These are phyloP conservation scores for Coelastrella sp. DNA, from an alignment of 139 green algal genomes.

Conservation along the genomic window DNA sequence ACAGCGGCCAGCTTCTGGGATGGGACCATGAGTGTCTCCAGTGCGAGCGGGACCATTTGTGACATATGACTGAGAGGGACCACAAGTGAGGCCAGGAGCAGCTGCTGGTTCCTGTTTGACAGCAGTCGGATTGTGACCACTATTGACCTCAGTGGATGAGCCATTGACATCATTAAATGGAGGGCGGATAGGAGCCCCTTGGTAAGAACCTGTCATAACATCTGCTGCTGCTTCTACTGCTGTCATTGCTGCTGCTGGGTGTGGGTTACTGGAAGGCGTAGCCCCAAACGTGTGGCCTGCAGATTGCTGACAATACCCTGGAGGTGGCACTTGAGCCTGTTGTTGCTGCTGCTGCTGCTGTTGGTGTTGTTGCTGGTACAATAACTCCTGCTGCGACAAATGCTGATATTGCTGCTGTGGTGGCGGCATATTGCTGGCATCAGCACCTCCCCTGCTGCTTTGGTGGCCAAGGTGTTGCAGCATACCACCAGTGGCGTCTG, in stretches of 20 bases:
- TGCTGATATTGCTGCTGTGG: background rate
- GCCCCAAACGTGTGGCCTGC: background rate
- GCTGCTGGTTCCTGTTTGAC: background rate
- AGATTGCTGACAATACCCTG: background rate
- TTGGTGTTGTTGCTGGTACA: background rate
- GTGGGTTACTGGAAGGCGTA: background rate
- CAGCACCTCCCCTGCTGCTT: background rate
- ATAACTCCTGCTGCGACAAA: background rate
- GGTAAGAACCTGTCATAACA: background rate
- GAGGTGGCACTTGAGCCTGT: conserved; percentile 7
- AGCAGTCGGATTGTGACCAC: background rate
- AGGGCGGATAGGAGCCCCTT: too few species aligned
- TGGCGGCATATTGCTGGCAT: background rate
- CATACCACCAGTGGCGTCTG: background rate
- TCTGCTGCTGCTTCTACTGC: conserved; percentile 10
- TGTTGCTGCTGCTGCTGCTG: background rate
- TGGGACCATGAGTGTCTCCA: background rate
- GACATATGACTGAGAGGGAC: background rate
- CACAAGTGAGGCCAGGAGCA: background rate
- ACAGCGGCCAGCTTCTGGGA: background rate
- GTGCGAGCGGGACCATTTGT: background rate
- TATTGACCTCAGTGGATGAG: background rate
- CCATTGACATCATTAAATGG: too few species aligned
- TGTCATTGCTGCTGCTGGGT: background rate
- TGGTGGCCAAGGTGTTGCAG: background rate